Evolutionary conservation across 1,284 basidiomycete species (phyloP).

Genomic region (Papiliotrema laurentii): DNA sequence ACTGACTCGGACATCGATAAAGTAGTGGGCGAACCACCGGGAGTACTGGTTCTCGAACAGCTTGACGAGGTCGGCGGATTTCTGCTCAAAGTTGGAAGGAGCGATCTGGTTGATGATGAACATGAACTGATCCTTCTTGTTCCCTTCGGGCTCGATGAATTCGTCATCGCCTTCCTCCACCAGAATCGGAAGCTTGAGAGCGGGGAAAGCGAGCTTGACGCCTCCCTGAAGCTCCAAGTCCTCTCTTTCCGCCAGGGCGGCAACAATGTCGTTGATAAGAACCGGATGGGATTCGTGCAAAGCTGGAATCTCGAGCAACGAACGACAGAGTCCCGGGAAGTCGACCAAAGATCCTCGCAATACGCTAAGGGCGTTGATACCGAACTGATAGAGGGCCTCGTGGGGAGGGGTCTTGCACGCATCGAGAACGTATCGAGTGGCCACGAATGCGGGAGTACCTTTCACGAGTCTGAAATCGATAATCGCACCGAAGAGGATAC

Average conservation of each 20-base stretch:
- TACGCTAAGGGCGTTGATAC: conserved; percentile 80
- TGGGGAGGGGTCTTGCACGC: conserved; percentile 77
- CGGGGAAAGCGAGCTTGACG: conserved; percentile 45
- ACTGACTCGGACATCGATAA: conserved; percentile 92
- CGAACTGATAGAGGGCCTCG: conserved; percentile 93
- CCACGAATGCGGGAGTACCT: conserved; percentile 91
- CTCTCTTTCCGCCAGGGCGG: conserved; percentile 56
- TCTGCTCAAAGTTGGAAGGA: conserved; percentile 84
- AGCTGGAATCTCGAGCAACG: conserved; percentile 80
- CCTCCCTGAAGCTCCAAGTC: conserved; percentile 51
- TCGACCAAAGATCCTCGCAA: conserved; percentile 86
- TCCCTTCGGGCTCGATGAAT: conserved; percentile 71
- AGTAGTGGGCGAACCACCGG: conserved; percentile 95
- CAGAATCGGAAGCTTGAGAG: conserved; percentile 48
- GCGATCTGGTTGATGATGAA: conserved; percentile 99
- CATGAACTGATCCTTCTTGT: conserved; percentile 85
- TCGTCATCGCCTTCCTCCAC: conserved; percentile 53
- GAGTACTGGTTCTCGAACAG: conserved; percentile 76
- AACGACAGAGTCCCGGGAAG: conserved; percentile 91
- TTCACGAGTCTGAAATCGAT: conserved; percentile 93
- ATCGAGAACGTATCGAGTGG: conserved; percentile 94
- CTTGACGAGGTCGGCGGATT: conserved; percentile 75
- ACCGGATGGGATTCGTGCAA: conserved; percentile 83
- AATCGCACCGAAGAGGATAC: conserved; percentile 91
- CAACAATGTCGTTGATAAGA: conserved; percentile 67